Evolutionary conservation across 2,329 filamentous ascomycete genomes (phyloP).

Genomic region (Aaosphaeria pasadenensis): DNA sequence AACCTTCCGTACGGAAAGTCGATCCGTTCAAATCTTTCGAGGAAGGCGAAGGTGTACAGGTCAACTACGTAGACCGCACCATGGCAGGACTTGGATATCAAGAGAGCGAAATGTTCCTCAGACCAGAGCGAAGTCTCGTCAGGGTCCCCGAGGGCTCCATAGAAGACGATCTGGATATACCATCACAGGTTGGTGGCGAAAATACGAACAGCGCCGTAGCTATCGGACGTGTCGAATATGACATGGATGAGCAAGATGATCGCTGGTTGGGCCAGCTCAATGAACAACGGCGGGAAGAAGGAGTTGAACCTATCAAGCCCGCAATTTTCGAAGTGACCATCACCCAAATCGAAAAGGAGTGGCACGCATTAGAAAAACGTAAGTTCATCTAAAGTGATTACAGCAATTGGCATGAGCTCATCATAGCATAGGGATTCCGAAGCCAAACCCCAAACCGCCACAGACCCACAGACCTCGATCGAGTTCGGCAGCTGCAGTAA

Average conservation of each 20-base stretch:
- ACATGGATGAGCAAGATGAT: conserved; percentile 99
- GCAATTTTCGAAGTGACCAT: conserved; percentile 97
- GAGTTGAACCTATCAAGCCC: conserved; percentile 80
- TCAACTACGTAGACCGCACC: conserved; percentile 89
- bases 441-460: conserved; percentile 92
- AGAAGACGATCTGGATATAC: conserved; percentile 61
- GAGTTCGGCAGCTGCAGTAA: conserved; percentile 91
- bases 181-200: conserved; percentile 59
- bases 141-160: conserved; percentile 60
- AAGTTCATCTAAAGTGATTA: conserved; percentile 9
- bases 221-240: conserved; percentile 88
- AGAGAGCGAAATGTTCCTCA: conserved; percentile 84
- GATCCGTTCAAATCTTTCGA: conserved; percentile 79
- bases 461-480: conserved; percentile 91
- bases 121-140: conserved; percentile 70
- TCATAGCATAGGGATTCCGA: conserved; percentile 64
- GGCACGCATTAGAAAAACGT: conserved; percentile 91
- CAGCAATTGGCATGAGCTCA: background rate
- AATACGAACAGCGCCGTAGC: conserved; percentile 47
- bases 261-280: conserved; percentile 92
- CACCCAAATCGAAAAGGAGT: conserved; percentile 98
- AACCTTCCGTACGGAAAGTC: conserved; percentile 71
- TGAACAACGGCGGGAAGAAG: conserved; percentile 66
- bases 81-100: conserved; percentile 97
- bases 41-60: conserved; percentile 78